Percentiles rank a stretch among this genome's conserved stretches.
These are phyloP conservation scores for Alternaria hordeiaustralica DNA, from an alignment of 2,329 filamentous ascomycete species.

Conservation along the genomic window DNA sequence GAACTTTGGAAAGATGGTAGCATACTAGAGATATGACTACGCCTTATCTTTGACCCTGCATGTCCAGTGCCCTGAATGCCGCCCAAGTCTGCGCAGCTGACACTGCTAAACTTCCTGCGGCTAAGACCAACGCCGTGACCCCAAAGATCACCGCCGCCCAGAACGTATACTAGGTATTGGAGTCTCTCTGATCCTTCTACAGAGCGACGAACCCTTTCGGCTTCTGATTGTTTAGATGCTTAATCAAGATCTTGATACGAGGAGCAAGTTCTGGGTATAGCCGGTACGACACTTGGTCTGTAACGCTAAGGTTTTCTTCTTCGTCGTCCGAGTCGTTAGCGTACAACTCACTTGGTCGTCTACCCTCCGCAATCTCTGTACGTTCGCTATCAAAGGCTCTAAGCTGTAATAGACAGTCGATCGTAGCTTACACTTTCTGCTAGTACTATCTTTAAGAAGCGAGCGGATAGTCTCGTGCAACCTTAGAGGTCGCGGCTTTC, in stretches of 20 bases:
- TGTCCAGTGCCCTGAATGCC: not conserved
- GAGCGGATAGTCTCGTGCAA: not conserved
- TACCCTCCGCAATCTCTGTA: not conserved
- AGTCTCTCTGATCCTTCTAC: not conserved
- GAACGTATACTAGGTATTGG: not conserved
- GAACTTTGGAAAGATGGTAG: not conserved
- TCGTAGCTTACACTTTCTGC: not conserved
- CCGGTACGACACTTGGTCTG: not conserved
- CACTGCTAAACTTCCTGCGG: not conserved
- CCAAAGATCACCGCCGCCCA: not conserved
- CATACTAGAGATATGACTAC: not conserved
- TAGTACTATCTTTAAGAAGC: not conserved
- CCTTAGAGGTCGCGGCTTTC: not conserved
- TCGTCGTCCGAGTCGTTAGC: not conserved
- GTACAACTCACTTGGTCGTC: not conserved
- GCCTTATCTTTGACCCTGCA: not conserved
- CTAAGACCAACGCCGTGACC: not conserved
- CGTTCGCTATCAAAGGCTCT: not conserved
- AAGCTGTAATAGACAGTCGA: not conserved
- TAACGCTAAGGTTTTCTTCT: not conserved
- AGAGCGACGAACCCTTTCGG: not conserved
- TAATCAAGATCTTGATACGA: not conserved
- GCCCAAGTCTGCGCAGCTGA: not conserved
- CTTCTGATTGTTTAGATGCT: not conserved
- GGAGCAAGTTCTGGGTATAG: not conserved